Evolutionary conservation across 2,329 filamentous ascomycete species (phyloP).

Genomic region (Stemphylium vesicarium): DNA sequence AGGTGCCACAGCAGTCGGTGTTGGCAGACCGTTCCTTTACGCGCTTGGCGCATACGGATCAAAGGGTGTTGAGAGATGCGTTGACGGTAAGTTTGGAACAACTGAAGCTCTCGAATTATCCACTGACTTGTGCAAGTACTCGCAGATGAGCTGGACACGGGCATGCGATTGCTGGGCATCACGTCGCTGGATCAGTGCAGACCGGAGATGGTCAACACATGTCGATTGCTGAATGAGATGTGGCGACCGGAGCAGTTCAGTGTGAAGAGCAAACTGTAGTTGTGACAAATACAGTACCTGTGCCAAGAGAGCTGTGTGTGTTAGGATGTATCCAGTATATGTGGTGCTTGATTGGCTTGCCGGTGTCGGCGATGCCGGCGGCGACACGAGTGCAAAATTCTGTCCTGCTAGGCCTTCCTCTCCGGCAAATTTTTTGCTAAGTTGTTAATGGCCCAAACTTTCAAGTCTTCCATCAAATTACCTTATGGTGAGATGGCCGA

Average conservation of each 20-base stretch:
- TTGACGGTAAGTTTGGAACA: slow-evolving; percentile 41
- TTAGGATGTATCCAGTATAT: background rate
- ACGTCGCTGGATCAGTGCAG: slow-evolving; percentile 66
- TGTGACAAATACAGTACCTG: background rate
- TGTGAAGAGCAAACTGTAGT: slow-evolving; percentile 36
- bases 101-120: background rate
- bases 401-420: too few relatives aligned
- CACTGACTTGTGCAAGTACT: slow-evolving; percentile 42
- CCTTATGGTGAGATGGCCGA: slow-evolving; percentile 17
- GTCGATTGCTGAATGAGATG: slow-evolving; percentile 45
- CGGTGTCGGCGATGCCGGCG: background rate
- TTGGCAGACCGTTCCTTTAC: slow-evolving; percentile 49
- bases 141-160: slow-evolving; percentile 67
- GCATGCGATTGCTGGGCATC: slow-evolving; percentile 70
- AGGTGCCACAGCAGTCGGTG: slow-evolving; percentile 49
- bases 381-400: too few relatives aligned
- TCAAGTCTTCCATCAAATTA: background rate
- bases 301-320: too few relatives aligned
- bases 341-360: background rate
- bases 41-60: slow-evolving; percentile 48
- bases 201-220: slow-evolving; percentile 64
- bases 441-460: background rate
- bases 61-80: slow-evolving; percentile 44
- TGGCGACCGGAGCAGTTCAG: slow-evolving; percentile 36
- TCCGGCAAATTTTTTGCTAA: too few relatives aligned